Base-by-base conservation (phyloP, 805 yeast genomes). In the Sugiyamaella smithiae region DNA sequence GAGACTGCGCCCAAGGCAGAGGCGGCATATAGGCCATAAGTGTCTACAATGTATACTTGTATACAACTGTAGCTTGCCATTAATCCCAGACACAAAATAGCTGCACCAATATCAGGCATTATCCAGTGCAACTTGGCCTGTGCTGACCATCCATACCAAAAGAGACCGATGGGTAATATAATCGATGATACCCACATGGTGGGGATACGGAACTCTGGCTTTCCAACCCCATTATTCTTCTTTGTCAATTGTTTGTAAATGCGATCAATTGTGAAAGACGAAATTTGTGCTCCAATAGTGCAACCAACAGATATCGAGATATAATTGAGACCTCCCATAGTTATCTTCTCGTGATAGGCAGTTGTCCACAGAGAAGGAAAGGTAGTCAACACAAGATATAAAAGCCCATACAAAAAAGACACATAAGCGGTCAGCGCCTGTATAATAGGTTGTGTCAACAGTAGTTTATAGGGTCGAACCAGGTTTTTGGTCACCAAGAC, bases 91-190 rank as follows among this genome's bases (percentile, higher is more conserved):
- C 82, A 80, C 60, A 81, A 79, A 17, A 84, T 67, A 3, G 69
- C 73, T n/a, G 79, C 72, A 2, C 89, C 90, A 28, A 82, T 69
- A 31, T 71, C 67, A 0, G 86, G 85, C 71, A 81, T 77, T 29
- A 83, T 74, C 83, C 85, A 84, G 45, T 73, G 82, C 36, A 78
- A 59, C 16, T 73, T 59, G 26, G 75, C 69, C 55, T 81, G 68
- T 1, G 84, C 82, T 22, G 84, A 74, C 89, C 88, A 84, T 9
- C 88, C 89, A 57, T 79, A 82, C 80, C 85, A 79, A 51, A 84
- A 68, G 36, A 82, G 66, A 0, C 88, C 88, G 5, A 72, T 70
- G 0, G 88, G 82, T 53, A 80, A 71, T 7, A 75, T 58, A 26
- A 82, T 53, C 0, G 84, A 80, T n/a, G 77, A 67, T n/a, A 69